phyloP scores from a whole-genome alignment of 306 rosid species.

The Fragaria iinumae region DNA sequence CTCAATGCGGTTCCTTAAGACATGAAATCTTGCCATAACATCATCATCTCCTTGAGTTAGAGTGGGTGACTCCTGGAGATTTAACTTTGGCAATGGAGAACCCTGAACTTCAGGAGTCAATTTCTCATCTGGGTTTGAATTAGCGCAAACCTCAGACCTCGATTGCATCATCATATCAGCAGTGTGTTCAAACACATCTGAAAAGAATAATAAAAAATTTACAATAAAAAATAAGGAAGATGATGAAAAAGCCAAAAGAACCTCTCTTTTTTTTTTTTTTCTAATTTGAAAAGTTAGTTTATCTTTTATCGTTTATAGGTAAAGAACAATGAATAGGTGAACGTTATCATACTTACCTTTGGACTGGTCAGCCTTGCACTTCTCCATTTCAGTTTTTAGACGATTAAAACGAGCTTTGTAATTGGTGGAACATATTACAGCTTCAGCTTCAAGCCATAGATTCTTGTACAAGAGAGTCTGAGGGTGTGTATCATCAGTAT shows the following conservation, averaged over 20 bases:
- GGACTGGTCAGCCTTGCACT: slow-evolving; percentile 29
- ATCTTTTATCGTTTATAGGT: not conserved
- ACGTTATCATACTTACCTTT: slow-evolving; percentile 45
- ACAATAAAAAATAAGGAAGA: slow-evolving; percentile 12
- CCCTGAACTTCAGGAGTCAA: slow-evolving; percentile 33
- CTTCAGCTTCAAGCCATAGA: slow-evolving; percentile 98
- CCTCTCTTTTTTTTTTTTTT: too few relatives aligned
- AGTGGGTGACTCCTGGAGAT: slow-evolving; percentile 23
- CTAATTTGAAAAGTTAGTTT: too few relatives aligned
- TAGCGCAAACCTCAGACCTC: slow-evolving; percentile 30
- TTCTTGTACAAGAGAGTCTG: slow-evolving; percentile 63
- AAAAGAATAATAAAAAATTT: not conserved
- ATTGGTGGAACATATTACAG: slow-evolving; percentile 65
- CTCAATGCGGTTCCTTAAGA: slow-evolving; percentile 33
- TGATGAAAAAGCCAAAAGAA: slow-evolving; percentile 1
- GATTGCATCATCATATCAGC: slow-evolving; percentile 38
- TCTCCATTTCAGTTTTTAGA: slow-evolving; percentile 73
- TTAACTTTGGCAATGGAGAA: slow-evolving; percentile 27
- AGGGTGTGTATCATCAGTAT: slow-evolving; percentile 48
- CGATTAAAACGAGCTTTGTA: slow-evolving; percentile 71
- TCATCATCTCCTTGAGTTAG: slow-evolving; percentile 32
- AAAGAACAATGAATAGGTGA: not conserved
- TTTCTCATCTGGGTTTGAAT: slow-evolving; percentile 31
- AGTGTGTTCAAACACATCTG: slow-evolving; percentile 33
- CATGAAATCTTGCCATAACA: slow-evolving; percentile 38